These are phyloP conservation scores for Arthrobotrys pseudoclavata DNA, from an alignment of 2,329 filamentous ascomycete genomes.

Conservation along the genomic window DNA sequence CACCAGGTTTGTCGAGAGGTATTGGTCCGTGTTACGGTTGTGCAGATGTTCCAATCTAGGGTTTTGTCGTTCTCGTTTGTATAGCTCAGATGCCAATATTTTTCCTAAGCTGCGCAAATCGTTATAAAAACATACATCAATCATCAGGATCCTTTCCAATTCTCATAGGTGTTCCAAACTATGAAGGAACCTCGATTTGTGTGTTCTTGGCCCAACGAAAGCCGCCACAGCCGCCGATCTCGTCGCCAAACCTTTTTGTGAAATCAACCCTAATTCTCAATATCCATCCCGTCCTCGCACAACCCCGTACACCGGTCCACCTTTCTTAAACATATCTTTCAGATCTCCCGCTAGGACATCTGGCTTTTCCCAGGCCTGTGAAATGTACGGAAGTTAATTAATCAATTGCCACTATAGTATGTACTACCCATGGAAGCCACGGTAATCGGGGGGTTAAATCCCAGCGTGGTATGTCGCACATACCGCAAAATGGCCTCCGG, in stretches of 20 bases:
- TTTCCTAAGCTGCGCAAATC: not conserved
- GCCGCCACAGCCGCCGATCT: not conserved
- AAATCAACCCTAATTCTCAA: slow-evolving; percentile 42
- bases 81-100: not conserved
- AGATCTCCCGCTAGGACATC: slow-evolving; percentile 71
- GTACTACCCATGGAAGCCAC: not conserved
- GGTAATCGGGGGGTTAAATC: slow-evolving; percentile 59
- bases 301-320: slow-evolving; percentile 68
- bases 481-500: slow-evolving; percentile 62
- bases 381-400: slow-evolving; percentile 61
- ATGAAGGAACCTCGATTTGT: not conserved
- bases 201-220: not conserved
- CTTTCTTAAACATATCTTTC: slow-evolving; percentile 72
- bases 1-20: slow-evolving; percentile 4
- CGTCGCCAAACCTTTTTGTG: no score
- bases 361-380: slow-evolving; percentile 71
- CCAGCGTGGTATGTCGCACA: slow-evolving; percentile 60
- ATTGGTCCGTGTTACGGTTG: slow-evolving; percentile 37
- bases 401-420: not conserved
- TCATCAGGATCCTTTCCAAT: not conserved
- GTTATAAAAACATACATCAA: not conserved
- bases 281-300: slow-evolving; percentile 62
- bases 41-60: slow-evolving; percentile 34
- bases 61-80: not conserved
- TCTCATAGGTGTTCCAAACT: not conserved